Evolutionary conservation across 176 grass and related monocot species (phyloP), one percentile per base, ranked within the genome.

Genomic region (Tuctoria greenei): DNA sequence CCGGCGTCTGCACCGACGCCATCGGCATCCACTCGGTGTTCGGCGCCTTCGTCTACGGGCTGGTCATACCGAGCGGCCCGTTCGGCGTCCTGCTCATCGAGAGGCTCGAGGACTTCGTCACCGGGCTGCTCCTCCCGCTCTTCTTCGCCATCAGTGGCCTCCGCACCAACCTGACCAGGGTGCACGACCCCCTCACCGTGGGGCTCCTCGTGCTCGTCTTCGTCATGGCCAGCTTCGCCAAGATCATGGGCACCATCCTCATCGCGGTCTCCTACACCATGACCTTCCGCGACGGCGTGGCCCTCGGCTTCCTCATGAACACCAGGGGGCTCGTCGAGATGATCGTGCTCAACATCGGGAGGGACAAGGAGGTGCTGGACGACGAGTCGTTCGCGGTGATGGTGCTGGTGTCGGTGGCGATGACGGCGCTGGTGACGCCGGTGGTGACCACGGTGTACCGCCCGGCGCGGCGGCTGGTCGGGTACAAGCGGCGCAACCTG

Each of bases 291-390:
- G 87, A 93, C 44, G 91, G 84, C 12, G 34, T 90, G 1, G 65
- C 88, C 1, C 91, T 93, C 14, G 88, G 87, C 1, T 90, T 93
- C 56, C 73, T 93, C 10, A 93, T 90, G 91, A 90, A 90, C 84
- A 93, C 84, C 11, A 77, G 87, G 14, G 91, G 91, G 0, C 81
- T 90, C 39, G 37, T 93, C 5, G 87, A 90, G 64, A 82, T 93
- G 81, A 85, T 93, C 71, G 69, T 90, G 37, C 84, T 93, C 64
- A 90, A 93, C 81, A 90, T 93, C 27, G 91, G 91, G 16, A 54
- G 86, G 7, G 90, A 88, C 64, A 92, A 83, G 61, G 73, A 92
- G 86, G 90, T 92, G 0, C 23, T 57, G 21, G 54, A 57, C 54
- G 54, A 57, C 23, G 54, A 57, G 54, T 57, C 54, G 21, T 57